A percentile compares a stretch with the other conserved stretches of the same genome.
Conservation (phyloP, 2,329 filamentous ascomycete species). For the Penicillium sp. region DNA sequence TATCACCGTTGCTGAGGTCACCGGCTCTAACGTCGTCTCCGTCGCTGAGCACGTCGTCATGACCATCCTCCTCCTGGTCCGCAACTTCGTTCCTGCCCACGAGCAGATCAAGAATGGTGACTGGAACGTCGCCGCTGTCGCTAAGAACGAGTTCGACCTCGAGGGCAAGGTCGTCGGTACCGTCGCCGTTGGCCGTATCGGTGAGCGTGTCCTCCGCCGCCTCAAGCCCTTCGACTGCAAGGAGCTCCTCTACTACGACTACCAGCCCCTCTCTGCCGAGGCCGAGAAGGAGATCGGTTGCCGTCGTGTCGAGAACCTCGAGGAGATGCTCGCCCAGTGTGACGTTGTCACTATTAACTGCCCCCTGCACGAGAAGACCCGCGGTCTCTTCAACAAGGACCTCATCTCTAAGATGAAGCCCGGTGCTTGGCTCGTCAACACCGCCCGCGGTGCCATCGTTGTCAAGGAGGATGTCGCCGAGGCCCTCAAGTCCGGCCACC, state of each 20-base stretch:
- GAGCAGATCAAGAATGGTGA: conserved; percentile 82
- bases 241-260: conserved; percentile 98
- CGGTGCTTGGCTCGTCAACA: conserved; percentile 95
- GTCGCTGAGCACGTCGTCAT: conserved; percentile 98
- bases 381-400: conserved; percentile 96
- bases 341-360: conserved; percentile 99
- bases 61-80: conserved; percentile 91
- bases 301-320: conserved; percentile 75
- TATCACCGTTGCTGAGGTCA: conserved; percentile 93
- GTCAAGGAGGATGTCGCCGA: conserved; percentile 98
- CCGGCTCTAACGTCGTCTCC: conserved; percentile 94
- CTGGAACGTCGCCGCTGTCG: conserved; percentile 90
- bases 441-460: conserved; percentile 93
- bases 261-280: conserved; percentile 83
- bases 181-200: conserved; percentile 93
- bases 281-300: conserved; percentile 91
- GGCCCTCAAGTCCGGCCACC: conserved; percentile 79
- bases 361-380: conserved; percentile 95
- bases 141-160: conserved; percentile 97
- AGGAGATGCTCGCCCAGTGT: conserved; percentile 89
- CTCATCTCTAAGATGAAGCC: conserved; percentile 98
- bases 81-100: conserved; percentile 97
- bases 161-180: conserved; percentile 97
- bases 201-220: conserved; percentile 90
- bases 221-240: conserved; percentile 99